Conservation (phyloP, 129 eudicot genomes). For the Sambucus nigra region DNA sequence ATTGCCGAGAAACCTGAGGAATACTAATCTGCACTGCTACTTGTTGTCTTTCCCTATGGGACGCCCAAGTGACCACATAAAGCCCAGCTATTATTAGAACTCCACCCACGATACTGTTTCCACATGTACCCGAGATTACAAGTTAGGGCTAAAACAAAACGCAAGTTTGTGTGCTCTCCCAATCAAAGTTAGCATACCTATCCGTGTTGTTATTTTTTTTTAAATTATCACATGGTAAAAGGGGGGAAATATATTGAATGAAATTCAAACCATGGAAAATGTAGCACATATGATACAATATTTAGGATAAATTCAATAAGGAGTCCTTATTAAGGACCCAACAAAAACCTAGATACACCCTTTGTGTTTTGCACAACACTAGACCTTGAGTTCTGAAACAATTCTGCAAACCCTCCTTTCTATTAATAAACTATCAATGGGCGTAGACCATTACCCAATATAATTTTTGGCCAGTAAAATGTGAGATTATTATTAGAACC, state of each 20-base stretch:
- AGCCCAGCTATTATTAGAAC: slow-evolving; percentile 67
- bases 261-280: not conserved
- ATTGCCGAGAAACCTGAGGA: slow-evolving; percentile 27
- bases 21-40: slow-evolving; percentile 3
- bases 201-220: not conserved
- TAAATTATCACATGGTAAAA: too few species aligned
- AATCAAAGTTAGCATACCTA: not conserved
- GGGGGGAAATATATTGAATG: too few species aligned
- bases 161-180: not conserved
- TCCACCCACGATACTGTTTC: slow-evolving; percentile 82
- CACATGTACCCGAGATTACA: not conserved
- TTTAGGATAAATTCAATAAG: not conserved
- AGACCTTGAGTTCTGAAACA: too few species aligned
- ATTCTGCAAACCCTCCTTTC: too few species aligned
- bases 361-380: too few species aligned
- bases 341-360: too few species aligned
- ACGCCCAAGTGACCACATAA: slow-evolving; percentile 91
- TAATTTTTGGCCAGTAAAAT: too few species aligned
- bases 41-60: slow-evolving; percentile 50
- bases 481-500: too few species aligned
- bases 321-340: too few species aligned
- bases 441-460: too few species aligned
- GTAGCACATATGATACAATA: not conserved
- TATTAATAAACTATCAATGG: too few species aligned
- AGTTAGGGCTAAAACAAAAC: not conserved